These are phyloP conservation scores for Cyberlindnera nakhonratchasimensis DNA, from an alignment of 805 yeast genomes.

Conservation along the genomic window DNA sequence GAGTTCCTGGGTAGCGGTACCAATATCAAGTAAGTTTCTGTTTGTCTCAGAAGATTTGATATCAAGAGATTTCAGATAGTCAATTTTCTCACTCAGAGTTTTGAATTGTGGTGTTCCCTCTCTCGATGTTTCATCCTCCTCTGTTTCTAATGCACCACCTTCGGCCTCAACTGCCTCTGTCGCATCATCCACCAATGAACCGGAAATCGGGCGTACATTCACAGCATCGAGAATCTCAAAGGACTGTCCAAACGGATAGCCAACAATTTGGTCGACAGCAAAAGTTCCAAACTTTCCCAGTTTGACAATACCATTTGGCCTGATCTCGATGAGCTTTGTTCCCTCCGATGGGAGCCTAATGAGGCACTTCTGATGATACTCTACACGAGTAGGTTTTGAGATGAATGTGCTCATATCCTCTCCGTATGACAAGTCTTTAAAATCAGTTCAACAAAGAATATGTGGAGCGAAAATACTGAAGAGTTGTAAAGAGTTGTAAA, in stretches of 20 bases:
- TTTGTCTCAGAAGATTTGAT: constrained; percentile 53
- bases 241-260: constrained; percentile 82
- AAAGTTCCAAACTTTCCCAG: constrained; percentile 94
- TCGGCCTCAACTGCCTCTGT: constrained; percentile 28
- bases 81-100: constrained; percentile 26
- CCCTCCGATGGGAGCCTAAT: constrained; percentile 81
- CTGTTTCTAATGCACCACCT: constrained; percentile 19
- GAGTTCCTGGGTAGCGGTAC: constrained; percentile 69
- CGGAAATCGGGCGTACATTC: constrained; percentile 44
- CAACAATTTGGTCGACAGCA: constrained; percentile 67
- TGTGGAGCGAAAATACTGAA: background rate
- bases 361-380: constrained; percentile 41
- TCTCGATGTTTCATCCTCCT: constrained; percentile 33
- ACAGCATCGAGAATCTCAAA: constrained; percentile 73
- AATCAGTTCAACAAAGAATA: too few relatives aligned
- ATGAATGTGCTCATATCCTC: constrained; percentile 2
- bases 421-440: background rate
- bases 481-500: background rate
- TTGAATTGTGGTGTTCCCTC: constrained; percentile 30
- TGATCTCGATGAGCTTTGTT: constrained; percentile 65
- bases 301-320: constrained; percentile 55
- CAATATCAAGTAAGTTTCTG: constrained; percentile 62
- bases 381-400: constrained; percentile 20
- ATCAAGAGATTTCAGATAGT: constrained; percentile 30
- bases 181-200: constrained; percentile 34